Evolutionary conservation across 2,329 filamentous ascomycete genomes (phyloP).

Genomic region (Xylaria digitata): DNA sequence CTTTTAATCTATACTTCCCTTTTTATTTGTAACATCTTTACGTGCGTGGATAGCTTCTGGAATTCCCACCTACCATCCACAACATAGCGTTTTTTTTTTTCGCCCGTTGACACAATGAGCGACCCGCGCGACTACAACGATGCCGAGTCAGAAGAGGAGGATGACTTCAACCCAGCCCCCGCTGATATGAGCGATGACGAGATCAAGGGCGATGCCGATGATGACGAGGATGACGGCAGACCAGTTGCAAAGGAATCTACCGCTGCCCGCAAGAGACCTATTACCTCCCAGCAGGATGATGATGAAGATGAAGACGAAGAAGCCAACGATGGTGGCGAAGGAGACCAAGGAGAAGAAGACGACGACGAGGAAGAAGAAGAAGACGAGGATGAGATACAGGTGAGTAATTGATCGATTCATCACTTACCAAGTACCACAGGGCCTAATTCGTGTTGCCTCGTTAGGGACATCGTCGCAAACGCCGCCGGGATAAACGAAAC

Average conservation of each 20-base stretch:
- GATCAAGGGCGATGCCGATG: conserved; percentile 54
- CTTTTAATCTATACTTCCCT: conserved; percentile 1
- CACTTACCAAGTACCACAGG: not conserved
- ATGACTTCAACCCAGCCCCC: conserved; percentile 87
- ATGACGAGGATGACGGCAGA: conserved; percentile 48
- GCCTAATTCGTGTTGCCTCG: conserved; percentile 25
- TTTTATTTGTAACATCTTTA: not conserved
- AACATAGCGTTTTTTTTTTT: not conserved
- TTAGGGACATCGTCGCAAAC: conserved; percentile 80
- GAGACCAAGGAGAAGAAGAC: conserved; percentile 59
- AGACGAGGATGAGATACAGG: conserved; percentile 74
- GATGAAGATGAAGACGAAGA: conserved; percentile 60
- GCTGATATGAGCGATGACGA: conserved; percentile 80
- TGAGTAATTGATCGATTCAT: conserved; percentile 48
- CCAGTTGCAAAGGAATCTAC: conserved; percentile 41
- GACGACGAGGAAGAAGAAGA: conserved; percentile 75
- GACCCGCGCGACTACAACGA: conserved; percentile 61
- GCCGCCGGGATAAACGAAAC: conserved; percentile 79
- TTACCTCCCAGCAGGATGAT: conserved; percentile 58
- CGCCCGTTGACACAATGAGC: conserved; percentile 56
- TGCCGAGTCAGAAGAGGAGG: conserved; percentile 77
- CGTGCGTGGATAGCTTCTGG: too few species aligned
- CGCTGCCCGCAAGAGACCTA: conserved; percentile 14
- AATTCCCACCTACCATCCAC: not conserved
- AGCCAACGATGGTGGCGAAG: conserved; percentile 59